Conservation (phyloP, 352 stramenopile genomes). For the Globisporangium irregulare region DNA sequence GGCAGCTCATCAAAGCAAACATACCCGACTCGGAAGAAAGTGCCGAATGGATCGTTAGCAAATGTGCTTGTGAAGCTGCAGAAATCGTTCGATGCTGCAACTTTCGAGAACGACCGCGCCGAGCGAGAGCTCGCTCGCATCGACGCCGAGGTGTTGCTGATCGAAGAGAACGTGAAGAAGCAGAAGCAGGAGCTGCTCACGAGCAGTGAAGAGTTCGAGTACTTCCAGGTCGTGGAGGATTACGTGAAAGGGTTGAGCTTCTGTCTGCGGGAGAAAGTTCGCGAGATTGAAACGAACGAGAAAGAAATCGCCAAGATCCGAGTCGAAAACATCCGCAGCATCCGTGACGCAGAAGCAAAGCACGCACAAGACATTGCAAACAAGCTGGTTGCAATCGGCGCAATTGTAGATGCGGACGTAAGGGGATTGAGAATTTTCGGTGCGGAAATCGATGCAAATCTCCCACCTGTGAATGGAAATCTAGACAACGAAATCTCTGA, state of each 20-base stretch:
- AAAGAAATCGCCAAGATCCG: constrained; percentile 26
- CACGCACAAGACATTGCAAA: constrained; percentile 3
- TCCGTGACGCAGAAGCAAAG: constrained; percentile 10
- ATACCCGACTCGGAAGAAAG: constrained; percentile 55
- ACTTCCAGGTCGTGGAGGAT: constrained; percentile 73
- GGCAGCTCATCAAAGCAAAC: constrained; percentile 4
- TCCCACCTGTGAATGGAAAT: background rate
- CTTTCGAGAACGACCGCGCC: constrained; percentile 43
- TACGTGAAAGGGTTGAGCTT: constrained; percentile 74
- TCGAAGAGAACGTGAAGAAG: constrained; percentile 37
- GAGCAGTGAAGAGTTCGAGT: constrained; percentile 72
- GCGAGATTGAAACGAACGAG: constrained; percentile 46
- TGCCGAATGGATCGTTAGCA: constrained; percentile 41
- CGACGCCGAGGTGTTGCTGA: constrained; percentile 41
- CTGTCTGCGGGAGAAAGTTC: constrained; percentile 66
- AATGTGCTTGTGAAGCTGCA: constrained; percentile 56
- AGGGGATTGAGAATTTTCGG: constrained; percentile 10
- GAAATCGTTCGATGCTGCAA: constrained; percentile 38
- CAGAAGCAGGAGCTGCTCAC: constrained; percentile 49
- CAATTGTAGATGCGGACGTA: constrained; percentile 2
- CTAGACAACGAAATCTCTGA: background rate
- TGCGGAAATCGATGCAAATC: background rate
- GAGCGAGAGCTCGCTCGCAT: constrained; percentile 51
- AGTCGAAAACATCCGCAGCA: constrained; percentile 7
- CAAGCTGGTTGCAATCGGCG: background rate